Base-by-base conservation (phyloP, 129 eudicot species). In the Pseudognaphalium luteoalbum region DNA sequence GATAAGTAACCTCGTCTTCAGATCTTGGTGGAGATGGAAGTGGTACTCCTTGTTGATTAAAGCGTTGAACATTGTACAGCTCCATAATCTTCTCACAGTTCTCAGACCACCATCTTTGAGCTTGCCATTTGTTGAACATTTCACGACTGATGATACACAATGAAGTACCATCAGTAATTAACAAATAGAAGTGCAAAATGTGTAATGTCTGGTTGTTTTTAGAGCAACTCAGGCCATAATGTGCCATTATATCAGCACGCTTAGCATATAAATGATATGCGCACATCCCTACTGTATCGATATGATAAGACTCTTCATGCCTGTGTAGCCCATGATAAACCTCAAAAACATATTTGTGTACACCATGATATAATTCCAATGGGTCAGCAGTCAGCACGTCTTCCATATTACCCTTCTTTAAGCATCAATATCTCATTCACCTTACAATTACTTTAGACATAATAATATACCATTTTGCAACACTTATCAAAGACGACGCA, bases 41-140 rank as follows among this genome's bases (percentile, higher is more conserved):
- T 5, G 96, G 92, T 44, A 82, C 89, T 22, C 92, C 83, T 76
- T 85, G 88, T 19, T 73, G 87, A 74, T 82, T 88, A 69, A 87
- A 87, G 77, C 76, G 84, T 57, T 87, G 97, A 84, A 93, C 98
- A 60, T 93, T 93, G 86, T 93, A 93, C 74, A 93, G 84, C 82
- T 93, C 98, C 89, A 87, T 85, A 39, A 93, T 96, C 80, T 87
- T 93, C 82, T 93, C 98, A 52, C 82, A 87, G 78, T 93, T 93
- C 71, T 93, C 98, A 0, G 96, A 84, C 98, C 98, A 93, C 98
- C 98, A 93, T 73, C 87, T 81, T 81, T 93, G 98, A 68, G 98
- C 98, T 93, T 91, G 92, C 92, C 91, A 88, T 80, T 93, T 93
- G 86, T 88, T 87, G 65, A 90, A 93, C 76, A 93, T 88, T 71